Percentiles rank a stretch among this genome's conserved stretches.
Conservation (phyloP, 1,139 yeast species). For the Candida labiduridarum region DNA sequence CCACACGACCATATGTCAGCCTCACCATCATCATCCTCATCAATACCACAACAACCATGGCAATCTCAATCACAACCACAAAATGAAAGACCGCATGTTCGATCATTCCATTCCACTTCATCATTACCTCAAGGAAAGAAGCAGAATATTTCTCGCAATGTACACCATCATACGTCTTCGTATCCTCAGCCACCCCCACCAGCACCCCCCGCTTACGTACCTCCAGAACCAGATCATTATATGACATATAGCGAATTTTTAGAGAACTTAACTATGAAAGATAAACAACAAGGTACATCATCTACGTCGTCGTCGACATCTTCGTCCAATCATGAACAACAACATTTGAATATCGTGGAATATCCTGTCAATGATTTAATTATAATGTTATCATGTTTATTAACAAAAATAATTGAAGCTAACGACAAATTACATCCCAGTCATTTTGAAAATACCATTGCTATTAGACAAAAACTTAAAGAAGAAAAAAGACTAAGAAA, state of each 20-base stretch:
- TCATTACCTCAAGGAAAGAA: constrained; percentile 5
- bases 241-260: constrained; percentile 48
- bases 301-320: constrained; percentile 1
- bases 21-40: background rate
- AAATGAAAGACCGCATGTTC: constrained; percentile 3
- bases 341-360: constrained; percentile 77
- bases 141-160: background rate
- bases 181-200: constrained; percentile 1
- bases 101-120: constrained; percentile 2
- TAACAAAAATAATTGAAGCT: constrained; percentile 88
- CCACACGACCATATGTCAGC: constrained; percentile 1
- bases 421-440: constrained; percentile 83
- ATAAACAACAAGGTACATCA: constrained; percentile 19
- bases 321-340: constrained; percentile 26
- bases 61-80: constrained; percentile 6
- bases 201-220: constrained; percentile 12
- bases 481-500: constrained; percentile 36
- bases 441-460: constrained; percentile 57
- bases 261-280: constrained; percentile 31
- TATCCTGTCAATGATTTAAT: constrained; percentile 82
- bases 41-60: background rate
- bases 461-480: constrained; percentile 46
- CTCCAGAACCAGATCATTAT: constrained; percentile 45
- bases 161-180: constrained; percentile 6
- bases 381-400: constrained; percentile 79